Conservation (phyloP, 2,329 filamentous ascomycete genomes). For the Pseudogymnoascus sp. region DNA sequence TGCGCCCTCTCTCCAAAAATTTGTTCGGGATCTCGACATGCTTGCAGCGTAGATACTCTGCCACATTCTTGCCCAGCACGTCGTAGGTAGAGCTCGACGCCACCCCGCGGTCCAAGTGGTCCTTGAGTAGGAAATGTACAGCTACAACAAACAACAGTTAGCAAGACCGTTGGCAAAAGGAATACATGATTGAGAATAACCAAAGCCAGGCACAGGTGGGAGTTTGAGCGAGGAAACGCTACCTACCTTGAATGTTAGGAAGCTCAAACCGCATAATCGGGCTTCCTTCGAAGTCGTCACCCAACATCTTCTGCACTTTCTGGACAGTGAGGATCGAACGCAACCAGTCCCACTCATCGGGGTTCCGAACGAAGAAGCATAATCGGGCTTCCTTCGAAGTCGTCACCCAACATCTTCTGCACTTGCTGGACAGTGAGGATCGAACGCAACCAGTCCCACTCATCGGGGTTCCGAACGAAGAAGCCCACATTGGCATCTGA, state of each 20-base stretch:
- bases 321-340: conserved; percentile 20
- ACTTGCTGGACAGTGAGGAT: conserved; percentile 19
- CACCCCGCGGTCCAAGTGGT: conserved; percentile 28
- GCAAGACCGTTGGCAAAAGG: conserved; percentile 18
- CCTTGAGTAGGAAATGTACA: conserved; percentile 28
- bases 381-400: conserved; percentile 24
- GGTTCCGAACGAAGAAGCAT: conserved; percentile 32
- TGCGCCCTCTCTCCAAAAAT: conserved; percentile 11
- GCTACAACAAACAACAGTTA: conserved; percentile 15
- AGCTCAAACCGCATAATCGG: conserved; percentile 17
- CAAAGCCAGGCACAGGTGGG: neutral
- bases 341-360: conserved; percentile 33
- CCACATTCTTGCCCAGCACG: conserved; percentile 19
- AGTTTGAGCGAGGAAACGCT: neutral
- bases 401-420: conserved; percentile 20
- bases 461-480: conserved; percentile 32
- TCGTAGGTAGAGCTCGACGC: conserved; percentile 17
- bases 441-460: conserved; percentile 32
- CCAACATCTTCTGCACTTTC: conserved; percentile 21
- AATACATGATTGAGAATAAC: conserved; percentile 29
- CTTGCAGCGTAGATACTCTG: conserved; percentile 16
- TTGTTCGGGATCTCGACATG: conserved; percentile 18
- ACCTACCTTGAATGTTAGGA: neutral
- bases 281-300: conserved; percentile 21
- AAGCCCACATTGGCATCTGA: conserved; percentile 32